Percentiles rank a stretch among this genome's conserved stretches.
These are phyloP conservation scores for Aspergillus aculeatus DNA, from an alignment of 2,329 filamentous ascomycete species.

Conservation along the genomic window DNA sequence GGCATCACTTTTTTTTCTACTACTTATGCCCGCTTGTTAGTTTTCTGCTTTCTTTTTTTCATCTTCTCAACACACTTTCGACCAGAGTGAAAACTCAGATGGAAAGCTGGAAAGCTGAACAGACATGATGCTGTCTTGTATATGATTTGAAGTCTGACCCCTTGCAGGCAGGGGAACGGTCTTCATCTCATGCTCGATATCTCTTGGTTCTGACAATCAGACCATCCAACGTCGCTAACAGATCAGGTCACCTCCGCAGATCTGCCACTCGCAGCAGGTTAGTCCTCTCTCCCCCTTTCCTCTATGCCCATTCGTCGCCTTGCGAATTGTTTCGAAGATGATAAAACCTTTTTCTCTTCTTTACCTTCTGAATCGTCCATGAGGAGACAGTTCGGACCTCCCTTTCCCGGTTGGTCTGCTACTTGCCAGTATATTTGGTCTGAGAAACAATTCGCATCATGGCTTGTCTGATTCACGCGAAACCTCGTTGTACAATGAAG, in stretches of 20 bases:
- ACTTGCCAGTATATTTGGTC: slow-evolving; percentile 71
- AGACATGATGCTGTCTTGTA: neutral
- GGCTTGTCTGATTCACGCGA: neutral
- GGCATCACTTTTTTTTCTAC: neutral
- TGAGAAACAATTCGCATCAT: slow-evolving; percentile 46
- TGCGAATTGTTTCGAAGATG: slow-evolving; percentile 52
- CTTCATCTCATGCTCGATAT: neutral
- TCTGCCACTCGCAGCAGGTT: slow-evolving; percentile 16
- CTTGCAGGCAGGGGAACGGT: neutral
- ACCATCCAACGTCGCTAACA: slow-evolving; percentile 1
- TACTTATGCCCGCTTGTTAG: neutral
- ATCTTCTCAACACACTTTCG: neutral
- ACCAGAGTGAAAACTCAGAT: neutral
- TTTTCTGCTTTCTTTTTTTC: neutral
- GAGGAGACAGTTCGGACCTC: slow-evolving; percentile 62
- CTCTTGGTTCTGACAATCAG: neutral
- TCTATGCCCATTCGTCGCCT: slow-evolving; percentile 16
- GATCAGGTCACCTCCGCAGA: slow-evolving; percentile 1
- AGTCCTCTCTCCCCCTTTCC: slow-evolving; percentile 19
- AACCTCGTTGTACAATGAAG: neutral
- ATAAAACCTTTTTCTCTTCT: slow-evolving; percentile 61
- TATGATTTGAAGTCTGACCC: neutral
- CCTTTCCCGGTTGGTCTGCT: slow-evolving; percentile 65
- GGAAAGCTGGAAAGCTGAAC: neutral
- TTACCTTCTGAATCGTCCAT: slow-evolving; percentile 66